A percentile compares a stretch with the other conserved stretches of the same genome.
Conservation (phyloP, 768 basidiomycete genomes). For the Myochromella boudieri region DNA sequence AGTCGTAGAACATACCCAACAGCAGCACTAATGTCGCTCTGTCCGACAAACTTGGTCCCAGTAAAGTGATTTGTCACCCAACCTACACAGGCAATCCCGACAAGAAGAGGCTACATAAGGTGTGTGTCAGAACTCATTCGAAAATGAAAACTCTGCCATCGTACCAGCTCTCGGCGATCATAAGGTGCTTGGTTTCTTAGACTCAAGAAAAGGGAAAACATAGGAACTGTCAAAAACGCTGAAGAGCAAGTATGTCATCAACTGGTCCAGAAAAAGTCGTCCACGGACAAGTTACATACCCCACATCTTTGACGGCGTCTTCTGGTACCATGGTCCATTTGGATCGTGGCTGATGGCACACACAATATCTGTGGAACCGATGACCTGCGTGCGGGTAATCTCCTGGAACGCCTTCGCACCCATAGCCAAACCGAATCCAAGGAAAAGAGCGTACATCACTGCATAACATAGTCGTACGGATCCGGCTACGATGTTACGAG, state of each 20-base stretch:
- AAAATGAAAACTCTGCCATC: not conserved
- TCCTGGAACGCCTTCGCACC: slow-evolving; percentile 68
- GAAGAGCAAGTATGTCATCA: slow-evolving; percentile 1
- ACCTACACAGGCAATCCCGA: slow-evolving; percentile 64
- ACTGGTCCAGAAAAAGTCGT: no score
- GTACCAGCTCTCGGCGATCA: slow-evolving; percentile 54
- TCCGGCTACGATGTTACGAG: slow-evolving; percentile 81
- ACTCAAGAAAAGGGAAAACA: slow-evolving; percentile 66
- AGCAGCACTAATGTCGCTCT: slow-evolving; percentile 77
- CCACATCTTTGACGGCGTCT: slow-evolving; percentile 71
- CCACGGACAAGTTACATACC: no score
- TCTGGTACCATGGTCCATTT: slow-evolving; percentile 70
- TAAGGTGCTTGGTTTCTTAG: slow-evolving; percentile 64
- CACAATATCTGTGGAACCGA: slow-evolving; percentile 56
- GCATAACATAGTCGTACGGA: slow-evolving; percentile 82
- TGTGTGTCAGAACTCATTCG: not conserved
- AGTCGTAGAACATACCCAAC: slow-evolving; percentile 60
- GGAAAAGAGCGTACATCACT: slow-evolving; percentile 74
- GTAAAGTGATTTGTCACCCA: slow-evolving; percentile 83
- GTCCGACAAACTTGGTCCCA: slow-evolving; percentile 55
- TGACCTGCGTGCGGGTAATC: slow-evolving; percentile 46
- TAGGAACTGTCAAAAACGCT: slow-evolving; percentile 73
- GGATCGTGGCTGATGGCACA: slow-evolving; percentile 59
- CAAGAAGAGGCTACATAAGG: slow-evolving; percentile 13
- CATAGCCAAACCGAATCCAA: slow-evolving; percentile 82